Evolutionary conservation across 1,284 basidiomycete genomes (phyloP).

Genomic region (Ustilago curta): DNA sequence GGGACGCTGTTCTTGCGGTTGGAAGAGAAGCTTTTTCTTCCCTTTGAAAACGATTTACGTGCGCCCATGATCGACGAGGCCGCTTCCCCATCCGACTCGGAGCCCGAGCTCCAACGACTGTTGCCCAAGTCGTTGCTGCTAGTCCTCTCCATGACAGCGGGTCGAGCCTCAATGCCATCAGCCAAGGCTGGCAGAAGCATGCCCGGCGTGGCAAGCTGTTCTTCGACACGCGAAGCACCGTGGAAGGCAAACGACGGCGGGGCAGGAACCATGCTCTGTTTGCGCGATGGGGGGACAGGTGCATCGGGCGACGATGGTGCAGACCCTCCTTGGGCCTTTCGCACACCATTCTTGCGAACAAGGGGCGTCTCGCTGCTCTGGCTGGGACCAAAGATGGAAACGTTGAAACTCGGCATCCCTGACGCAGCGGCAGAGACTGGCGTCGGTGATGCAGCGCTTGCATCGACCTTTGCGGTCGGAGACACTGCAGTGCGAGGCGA

Average conservation of each 20-base stretch:
- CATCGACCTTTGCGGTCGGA: neutral
- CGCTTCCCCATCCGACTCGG: slow-evolving; percentile 48
- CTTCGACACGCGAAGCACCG: slow-evolving; percentile 4
- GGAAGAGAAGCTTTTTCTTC: slow-evolving; percentile 38
- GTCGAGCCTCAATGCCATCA: slow-evolving; percentile 10
- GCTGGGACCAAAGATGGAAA: slow-evolving; percentile 27
- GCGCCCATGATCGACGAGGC: slow-evolving; percentile 25
- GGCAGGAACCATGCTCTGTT: slow-evolving; percentile 36
- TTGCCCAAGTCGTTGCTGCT: slow-evolving; percentile 23
- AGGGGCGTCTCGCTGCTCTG: slow-evolving; percentile 11
- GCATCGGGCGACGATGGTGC: neutral
- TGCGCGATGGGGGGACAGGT: slow-evolving; percentile 15
- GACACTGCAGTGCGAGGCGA: neutral
- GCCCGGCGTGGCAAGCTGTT: neutral
- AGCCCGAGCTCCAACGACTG: slow-evolving; percentile 60
- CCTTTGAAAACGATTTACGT: slow-evolving; percentile 39
- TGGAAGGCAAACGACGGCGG: slow-evolving; percentile 46
- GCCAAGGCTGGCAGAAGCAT: slow-evolving; percentile 12
- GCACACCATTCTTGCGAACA: neutral
- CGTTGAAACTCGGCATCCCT: slow-evolving; percentile 29
- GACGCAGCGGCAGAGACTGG: slow-evolving; percentile 13
- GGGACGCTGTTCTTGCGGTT: slow-evolving; percentile 47
- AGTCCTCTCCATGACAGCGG: slow-evolving; percentile 7
- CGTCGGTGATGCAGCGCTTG: neutral
- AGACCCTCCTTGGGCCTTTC: neutral